Base-by-base conservation (phyloP, 2,329 filamentous ascomycete genomes). In the Emmonsiellopsis sp. region DNA sequence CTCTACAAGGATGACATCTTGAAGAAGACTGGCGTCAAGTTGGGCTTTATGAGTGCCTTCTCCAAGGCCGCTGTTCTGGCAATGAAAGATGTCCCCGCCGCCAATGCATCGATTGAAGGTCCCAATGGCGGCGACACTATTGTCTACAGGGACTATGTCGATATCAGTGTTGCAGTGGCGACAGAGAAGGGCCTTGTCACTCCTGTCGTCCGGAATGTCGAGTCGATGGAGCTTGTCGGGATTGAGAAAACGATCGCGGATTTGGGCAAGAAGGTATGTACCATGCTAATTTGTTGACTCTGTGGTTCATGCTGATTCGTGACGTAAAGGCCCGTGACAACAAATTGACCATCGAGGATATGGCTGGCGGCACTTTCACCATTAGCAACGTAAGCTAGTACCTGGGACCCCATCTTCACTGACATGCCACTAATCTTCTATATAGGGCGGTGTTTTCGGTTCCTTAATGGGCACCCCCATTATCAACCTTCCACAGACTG, bases 11-110 rank as follows among this genome's bases (percentile, higher is more conserved):
- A 97, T 56, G 91, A 95, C 55, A 77, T 96, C 21, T 77, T 97
- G 54, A 95, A 97, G 81, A 95, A 92, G 78, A 93, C 88, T 8
- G 92, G 91, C 44, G 87, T 97, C 55, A 98, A 97, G 78, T 85
- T 98, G 52, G 93, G 93, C n/a, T 98, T 97, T 78, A 97, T 98
- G 92, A 93, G 90, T 70, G 92, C 92, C 53, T 98, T 98, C 74
- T 88, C 92, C 3, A 87, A 87, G 59, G 93, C 93, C 47, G 88
- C 83, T 63, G 84, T 95, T 44, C 77, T 97, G 56, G 93, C 93
- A 55, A 95, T 96, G 88, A 87, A 86, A 65, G 91, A 97, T 59
- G 77, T 97, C n/a, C 93, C 91, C 10, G 86, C 85, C 1, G 88
- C 97, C 64, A 98, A 98, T 65, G 93, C 92, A 21, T 95, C 91